Conservation (phyloP, 176 grass and related monocot genomes). For the Triticum dicoccoides region DNA sequence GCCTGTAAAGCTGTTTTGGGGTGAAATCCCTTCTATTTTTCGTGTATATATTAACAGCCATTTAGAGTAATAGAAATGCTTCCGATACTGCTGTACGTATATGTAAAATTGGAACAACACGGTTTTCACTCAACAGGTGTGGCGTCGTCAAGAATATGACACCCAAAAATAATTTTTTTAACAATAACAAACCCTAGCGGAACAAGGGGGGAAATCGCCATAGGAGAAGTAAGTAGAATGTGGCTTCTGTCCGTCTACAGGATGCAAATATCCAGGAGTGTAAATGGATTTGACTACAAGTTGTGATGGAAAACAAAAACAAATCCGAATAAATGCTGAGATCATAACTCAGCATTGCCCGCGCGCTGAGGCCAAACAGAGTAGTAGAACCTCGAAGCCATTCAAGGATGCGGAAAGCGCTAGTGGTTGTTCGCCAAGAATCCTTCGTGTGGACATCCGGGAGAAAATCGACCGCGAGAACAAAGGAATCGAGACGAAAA, state of each 20-base stretch:
- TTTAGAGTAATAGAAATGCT: too few relatives aligned
- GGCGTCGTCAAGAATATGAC: not conserved
- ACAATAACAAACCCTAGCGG: not conserved
- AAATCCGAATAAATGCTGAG: not conserved
- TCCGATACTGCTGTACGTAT: not conserved
- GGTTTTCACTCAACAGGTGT: not conserved
- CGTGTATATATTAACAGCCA: not conserved
- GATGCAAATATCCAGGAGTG: not conserved
- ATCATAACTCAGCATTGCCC: not conserved
- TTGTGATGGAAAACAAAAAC: not conserved
- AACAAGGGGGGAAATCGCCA: not conserved
- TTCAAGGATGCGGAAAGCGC: not conserved
- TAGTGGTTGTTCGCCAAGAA: not conserved
- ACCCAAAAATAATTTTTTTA: not conserved
- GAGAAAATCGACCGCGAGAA: not conserved
- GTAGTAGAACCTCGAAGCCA: not conserved
- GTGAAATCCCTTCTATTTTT: not conserved
- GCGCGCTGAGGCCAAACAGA: not conserved
- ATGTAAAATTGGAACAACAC: not conserved
- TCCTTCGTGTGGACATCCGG: not conserved
- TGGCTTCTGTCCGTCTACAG: not conserved
- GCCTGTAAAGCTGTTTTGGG: not conserved
- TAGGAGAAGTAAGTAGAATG: not conserved
- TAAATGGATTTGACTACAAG: not conserved
- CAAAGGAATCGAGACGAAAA: not conserved